phyloP scores from a whole-genome alignment of 495 filamentous ascomycete genomes.

The Cryomyces minteri region DNA sequence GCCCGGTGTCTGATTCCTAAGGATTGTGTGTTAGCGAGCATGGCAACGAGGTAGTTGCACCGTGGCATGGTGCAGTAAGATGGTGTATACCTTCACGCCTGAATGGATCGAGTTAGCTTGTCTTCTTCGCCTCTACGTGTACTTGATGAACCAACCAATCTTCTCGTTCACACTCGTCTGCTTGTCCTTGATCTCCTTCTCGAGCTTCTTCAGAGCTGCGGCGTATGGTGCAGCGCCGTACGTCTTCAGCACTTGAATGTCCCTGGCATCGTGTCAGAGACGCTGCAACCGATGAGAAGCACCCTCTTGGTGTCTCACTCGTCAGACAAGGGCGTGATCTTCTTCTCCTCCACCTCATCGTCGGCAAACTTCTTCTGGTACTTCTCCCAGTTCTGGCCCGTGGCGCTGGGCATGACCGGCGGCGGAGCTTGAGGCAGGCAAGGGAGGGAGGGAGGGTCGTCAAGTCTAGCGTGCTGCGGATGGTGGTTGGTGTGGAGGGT shows the following conservation, averaged over 20 bases:
- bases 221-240: slow-evolving; percentile 96
- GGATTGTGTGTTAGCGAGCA: not conserved
- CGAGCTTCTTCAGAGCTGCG: slow-evolving; percentile 78
- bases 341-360: slow-evolving; percentile 96
- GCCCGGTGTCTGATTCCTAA: slow-evolving; percentile 93
- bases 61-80: slow-evolving; percentile 20
- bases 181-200: slow-evolving; percentile 96
- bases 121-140: not conserved
- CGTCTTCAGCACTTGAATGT: slow-evolving; percentile 97
- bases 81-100: slow-evolving; percentile 38
- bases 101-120: not conserved
- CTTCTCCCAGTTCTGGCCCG: slow-evolving; percentile 91
- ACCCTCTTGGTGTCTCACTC: slow-evolving; percentile 42
- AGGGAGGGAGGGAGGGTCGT: not conserved
- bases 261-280: slow-evolving; percentile 33
- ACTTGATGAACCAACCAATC: slow-evolving; percentile 32
- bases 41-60: slow-evolving; percentile 14
- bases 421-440: slow-evolving; percentile 17
- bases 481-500: not conserved
- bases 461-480: not conserved
- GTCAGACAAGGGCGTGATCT: slow-evolving; percentile 89
- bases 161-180: slow-evolving; percentile 96
- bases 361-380: slow-evolving; percentile 92
- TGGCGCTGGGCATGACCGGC: slow-evolving; percentile 69
- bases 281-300: not conserved